Base-by-base conservation (phyloP, 1,139 yeast species). In the Lodderomyces jiufengensis region DNA sequence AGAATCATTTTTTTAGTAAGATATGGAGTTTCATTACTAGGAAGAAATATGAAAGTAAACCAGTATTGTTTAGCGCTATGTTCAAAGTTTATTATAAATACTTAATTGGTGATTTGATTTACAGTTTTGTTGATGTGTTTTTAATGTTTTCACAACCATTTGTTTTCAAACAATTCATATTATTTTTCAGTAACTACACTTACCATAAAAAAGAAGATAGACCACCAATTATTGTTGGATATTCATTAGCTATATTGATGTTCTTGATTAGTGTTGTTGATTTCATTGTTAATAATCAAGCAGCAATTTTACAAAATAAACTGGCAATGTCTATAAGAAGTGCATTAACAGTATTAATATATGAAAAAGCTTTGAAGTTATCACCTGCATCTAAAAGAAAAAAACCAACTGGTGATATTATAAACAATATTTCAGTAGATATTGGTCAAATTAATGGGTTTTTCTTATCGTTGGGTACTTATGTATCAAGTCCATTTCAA, bases 401-500 rank as follows among this genome's bases (percentile, higher is more conserved):
- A 9, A 65, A 63, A 37, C 49, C 68, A n/a, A 60, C 65, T 8
- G 72, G 73, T 36, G 72, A 66, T 38, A 59, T 67, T 33, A 59
- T 67, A 24, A 65, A 57, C 38, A 61, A 62, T 39, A 52, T 67
- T 36, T 57, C 72, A 1, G 63, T 61, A 33, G 73, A 66, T 48
- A 57, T 64, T 11, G 52, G 47, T 25, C 46, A 50, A 28, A 46
- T 64, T n/a, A 49, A 54, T 24, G 61, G 56, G 30, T 44, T 59
- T 14, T 38, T 60, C 10, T 45, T 55, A 12, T 55, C 53, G 34
- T 31, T 45, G 10, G 43, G 44, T 12, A 39, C 40, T 12, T 43
- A 33, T 22, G 25, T 40, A 10, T 86, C 97, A 1, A 97, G 96
- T 29, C 70, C 71, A 4, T 35, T 66, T 20, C 49, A 62, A 34